A percentile compares a stretch with the other conserved stretches of the same genome.
phyloP scores from a whole-genome alignment of 768 basidiomycete genomes.

The Grammothele lineata region DNA sequence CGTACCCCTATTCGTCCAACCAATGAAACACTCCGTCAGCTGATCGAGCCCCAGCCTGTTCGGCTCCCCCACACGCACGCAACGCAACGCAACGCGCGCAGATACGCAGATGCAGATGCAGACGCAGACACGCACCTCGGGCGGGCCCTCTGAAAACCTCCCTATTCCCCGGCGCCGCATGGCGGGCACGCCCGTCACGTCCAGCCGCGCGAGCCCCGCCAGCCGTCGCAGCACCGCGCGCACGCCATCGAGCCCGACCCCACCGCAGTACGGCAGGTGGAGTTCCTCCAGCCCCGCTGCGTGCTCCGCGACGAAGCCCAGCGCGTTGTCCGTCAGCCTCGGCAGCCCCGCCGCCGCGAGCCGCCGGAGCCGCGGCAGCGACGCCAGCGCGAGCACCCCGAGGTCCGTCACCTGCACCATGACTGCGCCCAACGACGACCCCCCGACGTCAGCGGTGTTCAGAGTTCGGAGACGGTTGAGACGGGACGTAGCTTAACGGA shows the following conservation, averaged over 20 bases:
- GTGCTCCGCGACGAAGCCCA: conserved; percentile 76
- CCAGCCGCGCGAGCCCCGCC: conserved; percentile 64
- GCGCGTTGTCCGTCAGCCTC: conserved; percentile 79
- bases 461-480: no score
- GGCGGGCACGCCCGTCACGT: conserved; percentile 74
- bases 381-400: conserved; percentile 76
- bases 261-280: conserved; percentile 84
- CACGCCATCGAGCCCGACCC: conserved; percentile 71
- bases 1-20: conserved; percentile 46
- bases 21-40: no score
- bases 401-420: conserved; percentile 83
- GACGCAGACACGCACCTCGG: no score
- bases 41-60: no score
- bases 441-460: no score
- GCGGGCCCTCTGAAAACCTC: conserved; percentile 72
- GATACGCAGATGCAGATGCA: no score
- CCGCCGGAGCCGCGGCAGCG: conserved; percentile 63
- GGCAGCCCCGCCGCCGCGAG: conserved; percentile 79
- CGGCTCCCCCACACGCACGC: no score
- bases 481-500: no score
- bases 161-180: conserved; percentile 66
- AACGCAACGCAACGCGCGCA: no score
- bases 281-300: conserved; percentile 67
- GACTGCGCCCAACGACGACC: conserved; percentile 45
- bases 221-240: conserved; percentile 63